phyloP scores from a whole-genome alignment of 2,329 filamentous ascomycete species.

The Monosporascus sp. region DNA sequence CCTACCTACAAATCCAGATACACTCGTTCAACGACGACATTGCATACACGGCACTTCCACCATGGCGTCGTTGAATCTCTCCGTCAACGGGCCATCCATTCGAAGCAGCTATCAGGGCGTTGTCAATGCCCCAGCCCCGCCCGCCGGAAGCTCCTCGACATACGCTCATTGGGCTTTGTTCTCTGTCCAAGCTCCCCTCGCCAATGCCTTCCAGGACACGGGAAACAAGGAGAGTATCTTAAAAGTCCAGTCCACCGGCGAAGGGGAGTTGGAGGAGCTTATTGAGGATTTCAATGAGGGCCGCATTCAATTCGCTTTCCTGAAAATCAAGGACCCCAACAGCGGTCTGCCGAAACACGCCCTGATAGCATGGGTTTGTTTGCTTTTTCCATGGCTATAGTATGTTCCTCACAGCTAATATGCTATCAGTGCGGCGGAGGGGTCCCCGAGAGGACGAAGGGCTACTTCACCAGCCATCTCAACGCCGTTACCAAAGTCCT shows the following conservation, averaged over 20 bases:
- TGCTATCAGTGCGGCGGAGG: constrained; percentile 73
- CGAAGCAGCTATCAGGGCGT: constrained; percentile 69
- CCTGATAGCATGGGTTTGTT: constrained; percentile 75
- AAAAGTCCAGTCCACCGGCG: constrained; percentile 89
- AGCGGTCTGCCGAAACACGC: constrained; percentile 83
- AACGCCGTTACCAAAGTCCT: constrained; percentile 86
- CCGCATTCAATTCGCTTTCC: constrained; percentile 92
- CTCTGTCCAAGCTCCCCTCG: constrained; percentile 83
- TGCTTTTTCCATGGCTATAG: background rate
- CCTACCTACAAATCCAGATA: too few species aligned
- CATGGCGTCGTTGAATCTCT: constrained; percentile 79
- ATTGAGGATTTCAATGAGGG: constrained; percentile 97
- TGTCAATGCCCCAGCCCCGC: constrained; percentile 45
- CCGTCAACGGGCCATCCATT: constrained; percentile 75
- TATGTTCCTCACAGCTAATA: constrained; percentile 2
- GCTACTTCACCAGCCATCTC: constrained; percentile 94
- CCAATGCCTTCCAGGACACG: constrained; percentile 87
- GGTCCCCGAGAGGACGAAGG: constrained; percentile 96
- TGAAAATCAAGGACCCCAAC: constrained; percentile 95
- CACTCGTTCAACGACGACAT: too few species aligned
- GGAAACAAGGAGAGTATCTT: constrained; percentile 87
- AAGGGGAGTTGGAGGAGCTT: constrained; percentile 84
- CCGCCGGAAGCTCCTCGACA: constrained; percentile 63
- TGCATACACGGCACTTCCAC: constrained; percentile 8
- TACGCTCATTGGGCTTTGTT: constrained; percentile 92